Evolutionary conservation across 257 asterid species (phyloP).

Genomic region (Nicotiana sylvestris): DNA sequence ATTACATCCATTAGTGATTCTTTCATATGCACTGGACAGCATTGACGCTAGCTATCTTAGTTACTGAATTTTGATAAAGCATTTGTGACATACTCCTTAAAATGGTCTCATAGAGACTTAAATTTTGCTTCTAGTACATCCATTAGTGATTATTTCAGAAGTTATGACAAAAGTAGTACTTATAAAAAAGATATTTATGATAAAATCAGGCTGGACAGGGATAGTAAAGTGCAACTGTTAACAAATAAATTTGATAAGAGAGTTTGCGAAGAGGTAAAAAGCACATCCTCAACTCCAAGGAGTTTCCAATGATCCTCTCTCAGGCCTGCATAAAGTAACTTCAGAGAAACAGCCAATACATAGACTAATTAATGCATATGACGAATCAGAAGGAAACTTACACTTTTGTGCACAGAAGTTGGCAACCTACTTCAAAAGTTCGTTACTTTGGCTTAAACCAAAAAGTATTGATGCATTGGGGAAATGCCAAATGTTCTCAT

Average conservation of each 20-base stretch:
- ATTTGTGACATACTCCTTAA: background rate
- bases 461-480: background rate
- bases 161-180: background rate
- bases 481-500: background rate
- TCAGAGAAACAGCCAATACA: background rate
- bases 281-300: background rate
- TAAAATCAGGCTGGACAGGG: background rate
- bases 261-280: background rate
- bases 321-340: background rate
- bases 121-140: background rate
- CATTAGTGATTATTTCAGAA: background rate
- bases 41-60: background rate
- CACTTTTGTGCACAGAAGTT: background rate
- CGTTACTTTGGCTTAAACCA: background rate
- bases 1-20: background rate
- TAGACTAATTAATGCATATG: background rate
- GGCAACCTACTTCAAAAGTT: background rate
- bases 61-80: background rate
- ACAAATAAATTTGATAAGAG: background rate
- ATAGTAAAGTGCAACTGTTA: background rate
- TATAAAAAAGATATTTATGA: background rate
- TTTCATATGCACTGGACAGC: too few relatives aligned
- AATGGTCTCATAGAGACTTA: background rate
- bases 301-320: background rate
- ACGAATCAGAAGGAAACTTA: background rate